A percentile compares a stretch with the other conserved stretches of the same genome.
These are phyloP conservation scores for Litchi chinensis DNA, from an alignment of 345 rosid genomes.

Conservation along the genomic window DNA sequence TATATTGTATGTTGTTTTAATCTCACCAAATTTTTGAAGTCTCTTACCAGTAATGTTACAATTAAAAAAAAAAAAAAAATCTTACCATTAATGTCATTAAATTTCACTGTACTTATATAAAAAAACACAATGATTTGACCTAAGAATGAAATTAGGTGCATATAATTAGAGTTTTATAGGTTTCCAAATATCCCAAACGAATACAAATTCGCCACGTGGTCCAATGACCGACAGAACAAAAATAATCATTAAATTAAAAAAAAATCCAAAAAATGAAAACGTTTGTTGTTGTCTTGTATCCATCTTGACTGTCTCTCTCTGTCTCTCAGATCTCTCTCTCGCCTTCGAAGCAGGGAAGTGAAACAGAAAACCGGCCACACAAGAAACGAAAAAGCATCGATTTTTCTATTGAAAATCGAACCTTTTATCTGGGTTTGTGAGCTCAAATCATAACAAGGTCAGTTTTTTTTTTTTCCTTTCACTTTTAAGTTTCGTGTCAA, in stretches of 20 bases:
- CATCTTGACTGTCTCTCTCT: not conserved
- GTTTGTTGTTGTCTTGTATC: not conserved
- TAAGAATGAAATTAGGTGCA: no score
- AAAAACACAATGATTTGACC: no score
- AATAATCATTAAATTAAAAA: not conserved
- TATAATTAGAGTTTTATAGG: not conserved
- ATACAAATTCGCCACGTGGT: not conserved
- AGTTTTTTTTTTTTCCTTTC: not conserved
- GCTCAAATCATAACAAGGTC: not conserved
- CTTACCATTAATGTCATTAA: no score
- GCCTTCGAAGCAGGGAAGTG: not conserved
- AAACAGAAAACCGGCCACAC: not conserved
- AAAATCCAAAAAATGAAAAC: not conserved
- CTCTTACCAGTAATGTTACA: no score
- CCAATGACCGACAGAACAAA: not conserved
- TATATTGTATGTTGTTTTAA: no score
- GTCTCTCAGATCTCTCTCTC: slow-evolving; percentile 2
- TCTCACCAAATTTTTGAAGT: no score
- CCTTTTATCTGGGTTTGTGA: not conserved
- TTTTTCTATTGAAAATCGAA: not conserved
- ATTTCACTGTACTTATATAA: no score
- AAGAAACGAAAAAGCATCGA: not conserved
- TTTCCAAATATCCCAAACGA: not conserved
- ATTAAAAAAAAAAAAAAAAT: no score
- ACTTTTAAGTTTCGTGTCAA: not conserved